Evolutionary conservation across 2,329 filamentous ascomycete genomes (phyloP).

Genomic region (Paecilomyces niveus): DNA sequence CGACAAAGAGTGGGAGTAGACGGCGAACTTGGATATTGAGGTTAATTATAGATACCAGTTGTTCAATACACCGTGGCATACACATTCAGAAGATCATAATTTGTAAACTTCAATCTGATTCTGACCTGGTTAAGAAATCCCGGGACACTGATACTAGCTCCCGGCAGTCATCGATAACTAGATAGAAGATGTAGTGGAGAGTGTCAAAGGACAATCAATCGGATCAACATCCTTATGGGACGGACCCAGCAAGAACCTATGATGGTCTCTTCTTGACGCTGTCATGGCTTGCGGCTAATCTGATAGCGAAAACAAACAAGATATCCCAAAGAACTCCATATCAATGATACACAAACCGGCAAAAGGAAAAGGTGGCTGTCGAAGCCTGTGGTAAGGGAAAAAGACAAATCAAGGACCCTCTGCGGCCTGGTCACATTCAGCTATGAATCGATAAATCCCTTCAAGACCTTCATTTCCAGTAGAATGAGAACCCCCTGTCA

Average conservation of each 20-base stretch:
- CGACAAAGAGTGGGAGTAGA: too few species aligned
- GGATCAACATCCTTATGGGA: background rate
- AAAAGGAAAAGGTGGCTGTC: slow-evolving; percentile 4
- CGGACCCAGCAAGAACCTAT: background rate
- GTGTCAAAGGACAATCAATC: background rate
- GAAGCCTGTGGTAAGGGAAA: slow-evolving; percentile 6
- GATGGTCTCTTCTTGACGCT: background rate
- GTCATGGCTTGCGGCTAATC: background rate
- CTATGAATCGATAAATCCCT: slow-evolving; percentile 60
- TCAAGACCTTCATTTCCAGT: slow-evolving; percentile 55
- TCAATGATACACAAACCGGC: slow-evolving; percentile 2
- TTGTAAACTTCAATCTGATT: background rate
- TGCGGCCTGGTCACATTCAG: slow-evolving; percentile 42
- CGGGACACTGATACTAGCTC: background rate
- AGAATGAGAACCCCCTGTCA: slow-evolving; percentile 23
- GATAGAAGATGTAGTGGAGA: background rate
- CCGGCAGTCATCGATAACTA: background rate
- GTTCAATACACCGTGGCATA: too few species aligned
- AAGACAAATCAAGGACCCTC: background rate
- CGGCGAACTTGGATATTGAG: too few species aligned
- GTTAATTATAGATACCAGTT: too few species aligned
- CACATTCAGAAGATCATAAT: background rate
- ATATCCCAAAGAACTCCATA: background rate
- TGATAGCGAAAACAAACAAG: slow-evolving; percentile 4
- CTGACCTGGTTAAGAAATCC: background rate